Evolutionary conservation across 2,329 filamentous ascomycete genomes (phyloP), one percentile per base, ranked within the genome.

Genomic region (Penicillium brevicompactum): DNA sequence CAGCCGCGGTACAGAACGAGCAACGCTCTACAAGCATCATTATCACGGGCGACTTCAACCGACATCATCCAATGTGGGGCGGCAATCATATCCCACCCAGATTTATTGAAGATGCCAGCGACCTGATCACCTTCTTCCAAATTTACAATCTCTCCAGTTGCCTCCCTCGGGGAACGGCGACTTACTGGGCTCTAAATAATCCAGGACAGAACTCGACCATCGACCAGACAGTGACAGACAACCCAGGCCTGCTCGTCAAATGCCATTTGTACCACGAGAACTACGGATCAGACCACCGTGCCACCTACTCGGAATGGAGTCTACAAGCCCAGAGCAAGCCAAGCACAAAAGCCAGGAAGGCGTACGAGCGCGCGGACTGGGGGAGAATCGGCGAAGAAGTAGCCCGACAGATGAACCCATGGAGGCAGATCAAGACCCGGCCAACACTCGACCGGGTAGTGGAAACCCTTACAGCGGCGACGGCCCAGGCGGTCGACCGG

Each of bases 261-360:
- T 66, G 52, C 46, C 50, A 60, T 8, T 55, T 65, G 2, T 65
- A 67, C 32, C 53, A 57, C 18, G 55, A 65, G 7, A 58, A 65
- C 55, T 65, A 66, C 31, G 45, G 62, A 16, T 66, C 57, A 0
- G 55, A 63, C 49, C 52, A 67, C 37, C 46, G 49, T 8, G 55
- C 30, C 16, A 66, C 49, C 4, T 63, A 65, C 43, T 62, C 59
- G 4, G 48, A 66, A 57, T 63, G 51, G 56, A 31, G 50, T 32
- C 56, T 64, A 0, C 34, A 49, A 30, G 32, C 49, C 5, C 42
- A 42, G 30, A 6, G 14, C 21, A 49, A 24, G 3, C 21, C 16
- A 40, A 49, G 14, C 31, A 38, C 27, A 1, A 58, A 60, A 31
- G 43, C 24, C 2, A 58, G 49, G 31, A 52, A 49, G 37, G 58